Evolutionary conservation across 371 early-diverging fungal species (phyloP).

Genomic region (Apophysomyces sp.): DNA sequence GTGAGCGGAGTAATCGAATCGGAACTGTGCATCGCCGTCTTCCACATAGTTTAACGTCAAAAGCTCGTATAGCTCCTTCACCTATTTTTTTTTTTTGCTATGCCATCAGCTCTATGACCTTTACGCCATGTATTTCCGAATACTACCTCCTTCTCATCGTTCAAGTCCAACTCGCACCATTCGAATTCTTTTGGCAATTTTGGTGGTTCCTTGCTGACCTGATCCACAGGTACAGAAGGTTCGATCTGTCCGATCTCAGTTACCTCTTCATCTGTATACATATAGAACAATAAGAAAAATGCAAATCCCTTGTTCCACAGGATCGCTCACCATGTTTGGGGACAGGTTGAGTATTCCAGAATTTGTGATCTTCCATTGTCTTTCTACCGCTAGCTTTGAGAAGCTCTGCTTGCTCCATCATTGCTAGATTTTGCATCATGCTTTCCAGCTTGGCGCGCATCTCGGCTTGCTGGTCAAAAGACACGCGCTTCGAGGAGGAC

Average conservation of each 20-base stretch:
- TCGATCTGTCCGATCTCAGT: slow-evolving; percentile 84
- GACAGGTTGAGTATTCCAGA: slow-evolving; percentile 98
- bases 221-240: slow-evolving; percentile 67
- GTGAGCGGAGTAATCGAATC: slow-evolving; percentile 92
- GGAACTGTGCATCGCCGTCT: slow-evolving; percentile 92
- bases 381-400: slow-evolving; percentile 30
- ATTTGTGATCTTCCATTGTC: slow-evolving; percentile 73
- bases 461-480: slow-evolving; percentile 12
- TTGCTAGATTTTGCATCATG: slow-evolving; percentile 41
- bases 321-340: slow-evolving; percentile 60
- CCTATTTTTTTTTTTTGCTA: background rate
- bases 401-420: slow-evolving; percentile 28
- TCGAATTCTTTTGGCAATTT: slow-evolving; percentile 85
- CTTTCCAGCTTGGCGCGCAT: slow-evolving; percentile 32
- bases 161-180: slow-evolving; percentile 85
- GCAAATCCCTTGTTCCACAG: background rate
- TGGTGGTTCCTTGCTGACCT: slow-evolving; percentile 84
- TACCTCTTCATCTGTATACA: slow-evolving; percentile 60
- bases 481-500: background rate
- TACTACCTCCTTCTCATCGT: slow-evolving; percentile 70
- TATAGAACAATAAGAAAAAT: background rate
- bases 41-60: slow-evolving; percentile 94
- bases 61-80: slow-evolving; percentile 78
- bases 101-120: too few relatives aligned
- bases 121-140: background rate